Evolutionary conservation across 192 early-diverging fungal genomes (phyloP), one percentile per base, ranked within the genome.

Genomic region (Entomortierella parvispora): DNA sequence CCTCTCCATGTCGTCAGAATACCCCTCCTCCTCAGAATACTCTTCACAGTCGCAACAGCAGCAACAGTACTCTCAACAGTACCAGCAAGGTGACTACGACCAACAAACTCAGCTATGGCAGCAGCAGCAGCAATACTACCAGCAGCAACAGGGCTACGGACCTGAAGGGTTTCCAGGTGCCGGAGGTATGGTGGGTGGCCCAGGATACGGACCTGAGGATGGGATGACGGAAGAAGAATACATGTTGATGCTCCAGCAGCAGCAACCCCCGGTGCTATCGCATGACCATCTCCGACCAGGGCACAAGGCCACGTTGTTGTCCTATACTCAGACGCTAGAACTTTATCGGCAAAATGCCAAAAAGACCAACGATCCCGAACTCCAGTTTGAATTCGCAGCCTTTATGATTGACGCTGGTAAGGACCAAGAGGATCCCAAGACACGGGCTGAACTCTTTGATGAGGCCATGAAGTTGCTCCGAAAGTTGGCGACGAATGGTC

Each of bases 321-420:
- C 85, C 17, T 76, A 86, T 22, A 47, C 80, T 0, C 81, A 84
- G 48, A 83, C 85, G 7, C 70, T 88, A 18, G 82, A 85, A 53
- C 68, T 83, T 58, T 90, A 91, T 49, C 72, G 88, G 37, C 82
- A 84, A 44, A 88, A 90, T 46, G 89, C 87, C 32, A 85, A 89
- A 65, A 87, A 87, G 51, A 83, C 85, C 11, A 84, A 85, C 12
- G 85, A 83, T 63, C 80, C 84, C 2, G 80, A 82, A 34, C 74
- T 91, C 23, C 85, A 87, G 66, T 86, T 87, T 60, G 87, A 89
- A 58, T 91, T 89, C 82, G 87, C 89, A 3, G 85, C 83, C 15
- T 90, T 88, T 29, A 86, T 87, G 80, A 81, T 90, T 3, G 88
- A 89, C 26, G 84, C 84, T 23, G 84, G 83, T 28, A 83, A 82